Percentiles rank a stretch among this genome's conserved stretches.
Conservation (phyloP, 768 basidiomycete genomes). For the Agrocybe praecox region DNA sequence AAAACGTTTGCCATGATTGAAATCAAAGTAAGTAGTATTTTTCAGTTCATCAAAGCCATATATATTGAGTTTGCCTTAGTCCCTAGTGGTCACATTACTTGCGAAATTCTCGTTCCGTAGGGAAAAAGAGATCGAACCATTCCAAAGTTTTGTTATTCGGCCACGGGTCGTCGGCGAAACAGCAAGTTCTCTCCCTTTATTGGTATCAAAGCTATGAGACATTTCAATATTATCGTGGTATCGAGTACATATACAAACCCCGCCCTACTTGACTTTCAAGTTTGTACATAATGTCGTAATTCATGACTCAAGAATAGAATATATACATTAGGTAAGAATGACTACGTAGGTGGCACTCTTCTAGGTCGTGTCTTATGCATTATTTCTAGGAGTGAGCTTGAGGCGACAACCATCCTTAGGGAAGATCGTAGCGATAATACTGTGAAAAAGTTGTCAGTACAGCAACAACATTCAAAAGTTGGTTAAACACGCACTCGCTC, state of each 20-base stretch:
- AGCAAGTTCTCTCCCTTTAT: conserved; percentile 57
- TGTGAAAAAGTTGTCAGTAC: conserved; percentile 27
- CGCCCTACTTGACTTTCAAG: no score
- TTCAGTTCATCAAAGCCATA: not conserved
- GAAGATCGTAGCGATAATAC: conserved; percentile 96
- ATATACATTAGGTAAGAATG: conserved; percentile 1
- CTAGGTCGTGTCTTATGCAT: conserved; percentile 14
- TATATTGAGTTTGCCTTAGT: conserved; percentile 19
- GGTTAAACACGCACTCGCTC: conserved; percentile 76
- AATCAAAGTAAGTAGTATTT: conserved; percentile 49
- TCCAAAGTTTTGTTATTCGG: conserved; percentile 68
- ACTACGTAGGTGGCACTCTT: not conserved
- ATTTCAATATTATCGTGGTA: no score
- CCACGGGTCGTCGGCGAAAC: conserved; percentile 56
- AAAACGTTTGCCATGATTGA: conserved; percentile 59
- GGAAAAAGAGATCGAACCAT: conserved; percentile 54
- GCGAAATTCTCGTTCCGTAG: conserved; percentile 58
- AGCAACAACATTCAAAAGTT: not conserved
- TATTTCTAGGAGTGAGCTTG: conserved; percentile 66
- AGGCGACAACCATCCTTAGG: conserved; percentile 90
- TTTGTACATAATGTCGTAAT: no score
- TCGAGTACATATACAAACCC: no score
- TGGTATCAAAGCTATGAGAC: conserved; percentile 40
- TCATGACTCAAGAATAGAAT: no score
- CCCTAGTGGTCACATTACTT: conserved; percentile 50